Conservation (phyloP, 2,329 filamentous ascomycete species). For the Xylaria sp. region DNA sequence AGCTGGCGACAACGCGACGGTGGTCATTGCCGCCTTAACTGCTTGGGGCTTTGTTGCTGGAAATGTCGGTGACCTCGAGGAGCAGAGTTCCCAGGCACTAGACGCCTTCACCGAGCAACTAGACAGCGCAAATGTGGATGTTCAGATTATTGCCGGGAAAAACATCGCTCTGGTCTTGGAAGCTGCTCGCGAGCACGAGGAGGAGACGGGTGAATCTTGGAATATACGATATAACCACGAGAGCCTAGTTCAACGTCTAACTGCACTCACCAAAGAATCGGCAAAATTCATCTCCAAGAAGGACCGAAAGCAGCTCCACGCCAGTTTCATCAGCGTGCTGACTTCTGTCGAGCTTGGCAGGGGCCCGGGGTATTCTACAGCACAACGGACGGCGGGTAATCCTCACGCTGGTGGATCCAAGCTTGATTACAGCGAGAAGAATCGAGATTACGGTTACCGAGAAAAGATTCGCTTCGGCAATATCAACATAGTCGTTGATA, state of each 20-base stretch:
- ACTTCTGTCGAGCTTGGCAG: conserved; percentile 58
- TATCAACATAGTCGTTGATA: conserved; percentile 49
- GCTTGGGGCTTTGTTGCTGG: conserved; percentile 82
- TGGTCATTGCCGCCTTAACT: conserved; percentile 75
- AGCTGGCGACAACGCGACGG: conserved; percentile 68
- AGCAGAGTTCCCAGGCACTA: conserved; percentile 70
- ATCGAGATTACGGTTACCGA: conserved; percentile 55
- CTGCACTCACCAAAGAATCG: conserved; percentile 49
- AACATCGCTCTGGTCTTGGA: conserved; percentile 86
- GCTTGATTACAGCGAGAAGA: conserved; percentile 45
- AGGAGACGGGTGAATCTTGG: conserved; percentile 51
- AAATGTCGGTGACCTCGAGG: conserved; percentile 73
- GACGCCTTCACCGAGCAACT: conserved; percentile 86
- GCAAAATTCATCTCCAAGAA: conserved; percentile 55
- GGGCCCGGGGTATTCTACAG: conserved; percentile 58
- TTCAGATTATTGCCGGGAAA: conserved; percentile 77
- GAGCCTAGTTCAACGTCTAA: conserved; percentile 50
- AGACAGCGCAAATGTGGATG: conserved; percentile 69
- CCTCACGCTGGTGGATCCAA: conserved; percentile 47
- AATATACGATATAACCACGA: conserved; percentile 56
- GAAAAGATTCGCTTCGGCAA: conserved; percentile 53
- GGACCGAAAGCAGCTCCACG: conserved; percentile 51
- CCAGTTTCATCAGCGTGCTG: conserved; percentile 53
- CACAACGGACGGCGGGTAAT: conserved; percentile 44
- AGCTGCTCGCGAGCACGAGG: conserved; percentile 57